Base-by-base conservation (phyloP, 2,329 filamentous ascomycete species). In the Penicillium sp. region DNA sequence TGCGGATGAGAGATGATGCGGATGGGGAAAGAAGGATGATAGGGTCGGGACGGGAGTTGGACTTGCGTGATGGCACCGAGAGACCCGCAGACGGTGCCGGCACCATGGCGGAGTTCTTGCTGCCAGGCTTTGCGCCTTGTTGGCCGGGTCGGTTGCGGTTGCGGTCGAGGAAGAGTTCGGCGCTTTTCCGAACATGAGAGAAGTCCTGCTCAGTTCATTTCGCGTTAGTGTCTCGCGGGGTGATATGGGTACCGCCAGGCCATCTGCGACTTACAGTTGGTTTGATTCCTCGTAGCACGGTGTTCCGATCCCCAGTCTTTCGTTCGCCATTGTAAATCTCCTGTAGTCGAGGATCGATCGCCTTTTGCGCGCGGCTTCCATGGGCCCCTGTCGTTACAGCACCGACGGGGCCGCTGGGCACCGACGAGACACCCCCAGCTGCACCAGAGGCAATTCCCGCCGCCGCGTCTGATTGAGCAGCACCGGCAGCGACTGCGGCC, bases 1-100 rank as follows among this genome's bases (percentile, higher is more conserved):
- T 91, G 72, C 93, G 92, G 33, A 99, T 87, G 45, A 97, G 86
- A 1, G 92, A 95, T 2, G 93, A 97, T 10, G 93, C 94, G 1
- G 93, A 97, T 1, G 94, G 94, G 0, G 94, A 97, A 57, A 99
- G 87, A 24, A 99, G 87, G 72, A 99, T 97, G 75, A 99, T 99
- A 45, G 94, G 94, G 71, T 96, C 83, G 34, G 82, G 78, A 48
- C 84, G 81, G 43, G 74, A 75, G 66, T 61, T 66, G 55, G 70
- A 65, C 60, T 76, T 78, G 59, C 77, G 74, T 14, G 63, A 60
- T 16, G 61, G 60, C 43, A 73, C 67, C 3, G 75, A 67, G 23
- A 75, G 69, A 3, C 72, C 71, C 1, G 74, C 69, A 31, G 74
- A 72, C 24, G 75, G 70, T 10, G 70, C 66, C 43, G 69, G 70